phyloP scores from a whole-genome alignment of 2,329 filamentous ascomycete species.

The Madurella mycetomatis region DNA sequence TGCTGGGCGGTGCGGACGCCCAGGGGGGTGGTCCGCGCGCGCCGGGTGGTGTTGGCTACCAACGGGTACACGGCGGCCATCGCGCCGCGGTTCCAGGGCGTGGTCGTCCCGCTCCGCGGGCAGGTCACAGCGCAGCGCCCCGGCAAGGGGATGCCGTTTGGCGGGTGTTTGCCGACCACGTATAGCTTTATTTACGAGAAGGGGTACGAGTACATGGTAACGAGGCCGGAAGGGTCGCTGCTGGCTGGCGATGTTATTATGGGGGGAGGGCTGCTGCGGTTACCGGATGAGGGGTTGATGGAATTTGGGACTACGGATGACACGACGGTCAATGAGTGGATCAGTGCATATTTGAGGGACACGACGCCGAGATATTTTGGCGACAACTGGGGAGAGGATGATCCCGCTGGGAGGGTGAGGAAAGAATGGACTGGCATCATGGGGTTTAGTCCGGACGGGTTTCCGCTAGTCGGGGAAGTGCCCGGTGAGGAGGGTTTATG shows the following conservation, averaged over 20 bases:
- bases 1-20: slow-evolving; percentile 40
- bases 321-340: slow-evolving; percentile 43
- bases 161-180: slow-evolving; percentile 41
- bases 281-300: slow-evolving; percentile 37
- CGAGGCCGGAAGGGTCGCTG: slow-evolving; percentile 43
- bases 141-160: slow-evolving; percentile 33
- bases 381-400: slow-evolving; percentile 43
- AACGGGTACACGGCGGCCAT: slow-evolving; percentile 50
- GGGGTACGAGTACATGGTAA: slow-evolving; percentile 66
- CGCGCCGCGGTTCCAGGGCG: slow-evolving; percentile 40
- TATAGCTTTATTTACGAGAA: slow-evolving; percentile 58
- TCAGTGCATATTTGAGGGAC: slow-evolving; percentile 44
- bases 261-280: slow-evolving; percentile 51
- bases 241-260: slow-evolving; percentile 54
- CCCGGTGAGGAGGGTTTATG: slow-evolving; percentile 45
- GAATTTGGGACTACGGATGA: slow-evolving; percentile 57
- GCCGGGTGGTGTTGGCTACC: slow-evolving; percentile 47
- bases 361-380: slow-evolving; percentile 50
- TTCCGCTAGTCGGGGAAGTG: slow-evolving; percentile 49
- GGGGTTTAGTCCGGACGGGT: slow-evolving; percentile 50
- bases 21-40: slow-evolving; percentile 39
- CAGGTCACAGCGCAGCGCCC: slow-evolving; percentile 44
- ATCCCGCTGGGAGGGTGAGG: slow-evolving; percentile 38
- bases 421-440: slow-evolving; percentile 54
- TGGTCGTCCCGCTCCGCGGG: slow-evolving; percentile 47